Conservation (phyloP, 371 early-diverging fungal species). For the Cokeromyces recurvatus region DNA sequence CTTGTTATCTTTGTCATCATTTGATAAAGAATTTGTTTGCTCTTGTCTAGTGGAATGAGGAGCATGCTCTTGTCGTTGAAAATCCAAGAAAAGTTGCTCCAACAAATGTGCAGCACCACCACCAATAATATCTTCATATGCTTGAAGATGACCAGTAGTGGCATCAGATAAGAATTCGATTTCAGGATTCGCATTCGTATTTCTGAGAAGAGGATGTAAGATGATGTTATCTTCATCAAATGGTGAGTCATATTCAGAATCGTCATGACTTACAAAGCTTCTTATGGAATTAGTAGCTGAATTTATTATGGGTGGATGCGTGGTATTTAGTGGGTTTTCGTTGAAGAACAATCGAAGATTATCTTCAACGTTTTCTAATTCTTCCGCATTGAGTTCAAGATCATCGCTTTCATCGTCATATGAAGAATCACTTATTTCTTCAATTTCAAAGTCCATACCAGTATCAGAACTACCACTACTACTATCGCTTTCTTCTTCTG, state of each 20-base stretch:
- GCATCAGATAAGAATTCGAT: slow-evolving; percentile 5
- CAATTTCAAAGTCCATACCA: slow-evolving; percentile 19
- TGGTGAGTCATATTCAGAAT: no score
- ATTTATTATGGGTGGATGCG: not conserved
- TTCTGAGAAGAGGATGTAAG: slow-evolving; percentile 16
- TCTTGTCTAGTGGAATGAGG: not conserved
- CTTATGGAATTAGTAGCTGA: no score
- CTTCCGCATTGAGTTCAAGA: slow-evolving; percentile 19
- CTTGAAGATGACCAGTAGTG: slow-evolving; percentile 19
- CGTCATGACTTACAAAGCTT: no score
- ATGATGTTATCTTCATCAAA: slow-evolving; percentile 19
- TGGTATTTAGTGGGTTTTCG: not conserved
- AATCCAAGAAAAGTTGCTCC: slow-evolving; percentile 55
- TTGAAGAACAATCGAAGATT: no score
- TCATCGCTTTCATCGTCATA: slow-evolving; percentile 26
- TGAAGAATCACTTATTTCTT: no score
- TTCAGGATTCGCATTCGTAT: not conserved
- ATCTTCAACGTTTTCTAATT: slow-evolving; percentile 33
- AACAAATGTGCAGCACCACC: slow-evolving; percentile 62
- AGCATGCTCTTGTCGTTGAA: slow-evolving; percentile 17
- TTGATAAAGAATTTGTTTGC: slow-evolving; percentile 19
- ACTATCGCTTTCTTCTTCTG: no score
- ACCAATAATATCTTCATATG: slow-evolving; percentile 69
- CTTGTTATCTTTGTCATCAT: slow-evolving; percentile 11
- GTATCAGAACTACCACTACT: slow-evolving; percentile 23